phyloP scores from a whole-genome alignment of 495 filamentous ascomycete genomes.

The Talaromyces nanjingensis region DNA sequence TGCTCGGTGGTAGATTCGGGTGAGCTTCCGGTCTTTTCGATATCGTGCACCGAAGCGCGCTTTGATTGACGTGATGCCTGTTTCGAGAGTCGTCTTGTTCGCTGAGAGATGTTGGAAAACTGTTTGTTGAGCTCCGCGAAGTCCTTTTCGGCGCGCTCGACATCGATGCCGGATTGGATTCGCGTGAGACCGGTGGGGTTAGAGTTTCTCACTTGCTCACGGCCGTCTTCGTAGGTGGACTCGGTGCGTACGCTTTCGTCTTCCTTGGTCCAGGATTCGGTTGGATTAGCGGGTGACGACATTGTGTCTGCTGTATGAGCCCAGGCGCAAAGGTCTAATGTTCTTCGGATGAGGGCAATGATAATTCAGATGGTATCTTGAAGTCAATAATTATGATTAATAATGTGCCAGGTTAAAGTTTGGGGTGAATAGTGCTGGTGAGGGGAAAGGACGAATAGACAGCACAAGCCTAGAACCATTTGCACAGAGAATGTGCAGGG shows the following conservation, averaged over 20 bases:
- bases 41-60: slow-evolving; percentile 26
- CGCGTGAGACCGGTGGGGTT: slow-evolving; percentile 41
- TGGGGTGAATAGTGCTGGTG: background rate
- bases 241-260: slow-evolving; percentile 6
- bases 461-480: background rate
- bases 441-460: background rate
- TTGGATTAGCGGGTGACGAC: background rate
- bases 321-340: background rate
- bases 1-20: slow-evolving; percentile 30
- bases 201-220: slow-evolving; percentile 23
- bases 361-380: background rate
- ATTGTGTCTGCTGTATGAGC: background rate
- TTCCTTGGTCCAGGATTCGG: slow-evolving; percentile 2
- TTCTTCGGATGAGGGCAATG: background rate
- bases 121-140: slow-evolving; percentile 70
- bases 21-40: slow-evolving; percentile 45
- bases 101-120: slow-evolving; percentile 59
- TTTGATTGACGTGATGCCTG: slow-evolving; percentile 37
- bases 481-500: background rate
- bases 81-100: slow-evolving; percentile 34
- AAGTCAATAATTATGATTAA: background rate
- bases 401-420: background rate
- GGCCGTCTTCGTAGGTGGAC: slow-evolving; percentile 23
- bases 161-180: slow-evolving; percentile 50
- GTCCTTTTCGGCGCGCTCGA: slow-evolving; percentile 66